Evolutionary conservation across 495 filamentous ascomycete species (phyloP), one percentile per base, ranked within the genome.

Genomic region (Chaetomidium leptoderma): DNA sequence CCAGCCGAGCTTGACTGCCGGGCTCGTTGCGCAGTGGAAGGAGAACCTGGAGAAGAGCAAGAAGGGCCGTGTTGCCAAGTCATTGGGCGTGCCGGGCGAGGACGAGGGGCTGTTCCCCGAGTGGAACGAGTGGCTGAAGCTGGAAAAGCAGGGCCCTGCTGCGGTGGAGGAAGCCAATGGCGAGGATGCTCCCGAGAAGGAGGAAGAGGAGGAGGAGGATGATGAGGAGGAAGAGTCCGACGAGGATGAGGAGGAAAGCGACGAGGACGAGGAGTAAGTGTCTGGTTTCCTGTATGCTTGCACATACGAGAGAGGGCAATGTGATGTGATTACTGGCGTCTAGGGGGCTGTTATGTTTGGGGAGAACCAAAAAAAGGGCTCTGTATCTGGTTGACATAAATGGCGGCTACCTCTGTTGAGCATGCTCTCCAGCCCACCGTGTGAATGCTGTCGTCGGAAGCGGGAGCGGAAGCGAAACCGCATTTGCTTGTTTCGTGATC

Each of bases 61-160:
- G 66, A 95, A 93, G 78, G 82, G 82, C 16, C 91, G 92, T 61
- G 85, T 96, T 6, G 81, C 85, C 13, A 84, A 90, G 70, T 81
- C 88, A 58, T 80, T 97, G 53, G 93, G 88, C 57, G 78, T 92
- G n/a, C 93, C 93, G 0, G 78, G 77, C 6, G 87, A 91, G 43
- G 93, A 98, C 63, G 88, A 87, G 45, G 93, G 96, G 39, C 76
- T 98, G 51, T 98, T 97, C 76, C 92, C 92, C 0, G 90, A 96
- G 63, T 97, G 92, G 92, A 88, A 93, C 0, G 89, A 92, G 70
- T 96, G 87, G 75, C 67, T 97, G 63, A 81, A 76, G 64, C 64
- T 96, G 48, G 93, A 97, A 76, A 84, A 79, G 62, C 85, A 91
- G 62, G 84, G 85, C 0, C 65, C 63, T 11, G 60, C 51, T 19